Base-by-base conservation (phyloP, 2,329 filamentous ascomycete species). In the Escovopsis sp. region DNA sequence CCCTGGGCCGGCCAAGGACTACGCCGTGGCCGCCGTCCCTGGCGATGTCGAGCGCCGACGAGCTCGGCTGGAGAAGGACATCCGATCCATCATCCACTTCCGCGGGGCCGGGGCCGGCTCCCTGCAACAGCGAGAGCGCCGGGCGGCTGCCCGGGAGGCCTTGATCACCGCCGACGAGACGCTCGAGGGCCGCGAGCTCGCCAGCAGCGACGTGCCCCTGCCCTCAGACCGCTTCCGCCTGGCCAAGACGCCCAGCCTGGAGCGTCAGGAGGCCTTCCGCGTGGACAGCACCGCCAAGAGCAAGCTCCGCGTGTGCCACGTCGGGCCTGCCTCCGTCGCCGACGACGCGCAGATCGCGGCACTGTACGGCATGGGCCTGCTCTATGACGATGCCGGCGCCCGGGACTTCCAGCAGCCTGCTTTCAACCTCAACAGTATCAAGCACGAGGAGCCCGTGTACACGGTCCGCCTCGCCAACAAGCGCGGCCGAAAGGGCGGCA, bases 241-340 rank as follows among this genome's bases (percentile, higher is more conserved):
- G 18, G 40, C 40, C n/a, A 25, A 25, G 8, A 50, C 49, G 8
- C 63, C 63, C 2, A 56, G 55, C 1, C 53, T 67, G 16, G 62
- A 64, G 41, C 51, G 64, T 9, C 57, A 67, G 43, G 61, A 65
- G 30, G 64, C 64, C 5, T 68, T 68, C 28, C 51, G 57, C 31
- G 61, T 63, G 31, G 49, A 50, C 4, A 49, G 50, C 15, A 65
- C 61, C 0, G 41, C 50, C 34, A 62, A 56, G 48, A 43, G 41
- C 30, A 47, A 48, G 31, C 45, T 53, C 6, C 43, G 47, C 11
- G 23, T 52, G 1, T 44, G 44, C n/a, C 49, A 45, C 16, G 35
- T 33, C 19, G 39, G 39, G n/a, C 35, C 45, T 12, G 31, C 13
- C 16, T 46, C 34, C 2, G 52, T 60, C 10, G 46, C 35, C 1